Base-by-base conservation (phyloP, 202 grass and related monocot species). In the Sporobolus alterniflorus region DNA sequence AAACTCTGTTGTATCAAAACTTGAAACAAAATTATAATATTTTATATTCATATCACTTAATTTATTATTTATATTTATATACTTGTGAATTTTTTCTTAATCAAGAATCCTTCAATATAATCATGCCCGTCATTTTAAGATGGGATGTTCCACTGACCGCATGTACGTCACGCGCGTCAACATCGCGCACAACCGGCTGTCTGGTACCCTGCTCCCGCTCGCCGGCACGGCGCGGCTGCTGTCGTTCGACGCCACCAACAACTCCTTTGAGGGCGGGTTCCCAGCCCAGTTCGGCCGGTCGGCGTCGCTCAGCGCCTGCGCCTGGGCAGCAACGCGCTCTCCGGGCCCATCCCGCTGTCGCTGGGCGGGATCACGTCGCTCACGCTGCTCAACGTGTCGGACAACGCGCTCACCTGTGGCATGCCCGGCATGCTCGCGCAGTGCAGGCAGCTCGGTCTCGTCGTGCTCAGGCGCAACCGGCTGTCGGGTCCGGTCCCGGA, bases 151-250 rank as follows among this genome's bases (percentile, higher is more conserved):
- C 80, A 92, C 80, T 99, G 96, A n/a, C 85, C 80, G 87, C 46
- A 99, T n/a, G n/a, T n/a, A 99, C 87, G 92, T 96, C 57, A 96
- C 96, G 2, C 75, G 93, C 50, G 85, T 96, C 70, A 99, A 99
- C 80, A 65, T 99, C 74, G 94, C 96, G 44, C 94, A 99, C 85
- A 99, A 99, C 85, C 69, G 84, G 47, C 77, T 99, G 51, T 54
- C 68, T 24, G 96, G 96, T 43, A 87, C 85, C 81, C 90, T 99
- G 36, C 77, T 96, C 49, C 93, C 93, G 25, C 90, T 99, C 46
- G 90, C 83, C 64, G 91, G 93, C 24, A 92, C 96, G 20, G 69
- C 71, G 73, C 84, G 46, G 51, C 74, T 99, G 21, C 89, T 99
- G 13, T 99, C 96, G 7, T 96, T 99, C 61, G 96, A 94, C 73